Conservation (phyloP, 257 asterid genomes). For the Euphrasia confusa region DNA sequence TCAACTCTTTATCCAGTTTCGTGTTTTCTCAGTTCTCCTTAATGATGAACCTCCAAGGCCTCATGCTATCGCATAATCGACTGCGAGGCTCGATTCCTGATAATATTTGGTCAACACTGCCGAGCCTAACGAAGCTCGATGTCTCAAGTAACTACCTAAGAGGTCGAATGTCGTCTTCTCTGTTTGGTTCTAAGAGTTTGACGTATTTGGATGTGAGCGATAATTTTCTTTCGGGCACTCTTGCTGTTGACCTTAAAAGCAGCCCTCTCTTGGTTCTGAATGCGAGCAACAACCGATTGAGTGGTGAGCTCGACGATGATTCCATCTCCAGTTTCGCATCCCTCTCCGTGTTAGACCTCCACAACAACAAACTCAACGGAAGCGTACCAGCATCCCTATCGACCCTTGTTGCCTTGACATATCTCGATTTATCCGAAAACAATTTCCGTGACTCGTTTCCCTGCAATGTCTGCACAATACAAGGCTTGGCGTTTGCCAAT, state of each 20-base stretch:
- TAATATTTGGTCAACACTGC: constrained; percentile 26
- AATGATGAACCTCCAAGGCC: constrained; percentile 63
- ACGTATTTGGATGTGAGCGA: constrained; percentile 58
- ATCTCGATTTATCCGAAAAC: constrained; percentile 75
- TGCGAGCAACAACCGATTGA: constrained; percentile 54
- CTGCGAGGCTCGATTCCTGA: constrained; percentile 51
- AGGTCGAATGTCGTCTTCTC: constrained; percentile 56
- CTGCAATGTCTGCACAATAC: constrained; percentile 55
- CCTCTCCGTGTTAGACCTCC: constrained; percentile 59
- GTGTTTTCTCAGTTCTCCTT: constrained; percentile 34
- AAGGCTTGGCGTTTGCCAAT: constrained; percentile 51
- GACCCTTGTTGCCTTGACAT: constrained; percentile 48
- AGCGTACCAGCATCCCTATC: constrained; percentile 53
- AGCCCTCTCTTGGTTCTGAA: constrained; percentile 56
- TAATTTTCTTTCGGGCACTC: constrained; percentile 51
- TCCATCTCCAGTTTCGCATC: constrained; percentile 50
- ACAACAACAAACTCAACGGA: constrained; percentile 52
- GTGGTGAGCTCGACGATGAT: constrained; percentile 40
- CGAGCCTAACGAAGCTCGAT: constrained; percentile 52
- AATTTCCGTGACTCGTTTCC: constrained; percentile 49
- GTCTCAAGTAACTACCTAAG: constrained; percentile 48
- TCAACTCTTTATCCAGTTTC: constrained; percentile 48
- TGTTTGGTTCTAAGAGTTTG: constrained; percentile 43
- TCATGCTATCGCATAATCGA: constrained; percentile 56
- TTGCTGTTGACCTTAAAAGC: constrained; percentile 23